Percentiles rank a stretch among this genome's conserved stretches.
These are phyloP conservation scores for Coelastrella sp. DNA, from an alignment of 139 green algal species.

Conservation along the genomic window DNA sequence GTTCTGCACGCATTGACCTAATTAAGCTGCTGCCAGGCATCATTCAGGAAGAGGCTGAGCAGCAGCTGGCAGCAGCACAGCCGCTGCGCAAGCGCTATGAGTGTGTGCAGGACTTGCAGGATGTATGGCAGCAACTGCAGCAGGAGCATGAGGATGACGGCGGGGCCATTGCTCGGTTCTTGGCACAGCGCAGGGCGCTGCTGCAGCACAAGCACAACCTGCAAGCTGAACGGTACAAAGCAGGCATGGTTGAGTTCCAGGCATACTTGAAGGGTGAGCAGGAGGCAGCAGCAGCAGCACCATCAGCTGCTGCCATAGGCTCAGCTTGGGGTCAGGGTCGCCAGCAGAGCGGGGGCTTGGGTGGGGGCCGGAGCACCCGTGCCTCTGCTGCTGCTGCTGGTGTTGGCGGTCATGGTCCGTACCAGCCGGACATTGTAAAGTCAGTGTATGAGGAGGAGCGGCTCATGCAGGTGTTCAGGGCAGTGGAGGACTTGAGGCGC, in stretches of 20 bases:
- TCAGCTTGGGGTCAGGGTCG: background rate
- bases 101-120: background rate
- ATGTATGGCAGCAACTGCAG: conserved; percentile 12
- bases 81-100: conserved; percentile 25
- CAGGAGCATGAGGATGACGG: conserved; percentile 1
- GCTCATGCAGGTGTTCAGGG: conserved; percentile 75
- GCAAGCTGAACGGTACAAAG: conserved; percentile 29
- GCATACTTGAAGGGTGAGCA: background rate
- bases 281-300: conserved; percentile 21
- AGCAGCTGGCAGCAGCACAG: conserved; percentile 35
- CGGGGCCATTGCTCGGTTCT: background rate
- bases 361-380: conserved; percentile 12
- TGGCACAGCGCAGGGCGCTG: conserved; percentile 23
- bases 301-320: background rate
- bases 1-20: background rate
- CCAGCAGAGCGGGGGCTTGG: background rate
- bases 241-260: background rate
- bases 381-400: background rate
- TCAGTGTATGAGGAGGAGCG: conserved; percentile 81
- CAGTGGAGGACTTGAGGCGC: conserved; percentile 76
- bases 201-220: conserved; percentile 11
- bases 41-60: conserved; percentile 4
- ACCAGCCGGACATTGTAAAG: conserved; percentile 13
- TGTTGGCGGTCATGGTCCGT: background rate
- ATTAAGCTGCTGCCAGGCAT: conserved; percentile 1